Conservation (phyloP, 164 flowering plant species). For the Kingdonia uniflora region DNA sequence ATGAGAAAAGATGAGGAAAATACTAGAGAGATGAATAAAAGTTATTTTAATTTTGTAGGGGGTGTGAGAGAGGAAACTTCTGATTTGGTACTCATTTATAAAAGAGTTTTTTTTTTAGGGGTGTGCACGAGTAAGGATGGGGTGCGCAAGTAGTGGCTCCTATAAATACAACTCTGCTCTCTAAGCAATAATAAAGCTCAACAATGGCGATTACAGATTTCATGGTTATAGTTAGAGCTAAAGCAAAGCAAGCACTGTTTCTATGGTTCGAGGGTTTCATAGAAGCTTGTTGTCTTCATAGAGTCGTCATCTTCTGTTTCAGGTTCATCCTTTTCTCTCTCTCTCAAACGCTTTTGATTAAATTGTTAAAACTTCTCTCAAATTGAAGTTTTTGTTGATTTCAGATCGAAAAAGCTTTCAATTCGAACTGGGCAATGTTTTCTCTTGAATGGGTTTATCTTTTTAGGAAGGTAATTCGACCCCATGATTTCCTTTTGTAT, state of each 20-base stretch:
- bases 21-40: too few species aligned
- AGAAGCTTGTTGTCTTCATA: constrained; percentile 80
- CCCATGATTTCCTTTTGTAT: too few species aligned
- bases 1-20: too few species aligned
- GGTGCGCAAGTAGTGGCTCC: too few species aligned
- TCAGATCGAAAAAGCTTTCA: constrained; percentile 59
- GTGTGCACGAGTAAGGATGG: too few species aligned
- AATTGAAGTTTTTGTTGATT: background rate
- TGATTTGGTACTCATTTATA: too few species aligned
- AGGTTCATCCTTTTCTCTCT: constrained; percentile 30
- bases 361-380: background rate
- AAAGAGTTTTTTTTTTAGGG: too few species aligned
- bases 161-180: too few species aligned
- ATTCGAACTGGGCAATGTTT: constrained; percentile 86
- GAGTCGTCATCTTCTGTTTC: constrained; percentile 53
- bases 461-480: constrained; percentile 88
- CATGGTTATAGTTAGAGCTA: constrained; percentile 11
- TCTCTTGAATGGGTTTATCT: constrained; percentile 76
- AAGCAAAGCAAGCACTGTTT: constrained; percentile 34
- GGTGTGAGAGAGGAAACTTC: too few species aligned
- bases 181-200: too few species aligned
- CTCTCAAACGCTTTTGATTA: background rate
- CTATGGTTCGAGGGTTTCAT: constrained; percentile 70
- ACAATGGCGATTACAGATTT: too few species aligned
- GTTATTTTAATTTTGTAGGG: too few species aligned